phyloP scores from a whole-genome alignment of 2,329 filamentous ascomycete genomes.

The Lachnellula subtilissima region DNA sequence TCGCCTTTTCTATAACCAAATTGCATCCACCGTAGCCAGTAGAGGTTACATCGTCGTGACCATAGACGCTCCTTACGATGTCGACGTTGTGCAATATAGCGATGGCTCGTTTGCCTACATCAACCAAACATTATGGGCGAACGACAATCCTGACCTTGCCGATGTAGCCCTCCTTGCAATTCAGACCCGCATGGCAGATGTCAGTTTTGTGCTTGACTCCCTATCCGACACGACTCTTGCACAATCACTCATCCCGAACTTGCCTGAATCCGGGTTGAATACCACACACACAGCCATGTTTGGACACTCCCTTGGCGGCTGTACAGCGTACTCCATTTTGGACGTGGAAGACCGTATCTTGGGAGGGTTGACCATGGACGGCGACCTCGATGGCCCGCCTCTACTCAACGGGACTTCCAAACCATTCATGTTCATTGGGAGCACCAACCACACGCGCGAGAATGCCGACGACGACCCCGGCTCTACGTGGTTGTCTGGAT shows the following conservation, averaged over 20 bases:
- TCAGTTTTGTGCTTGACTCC: slow-evolving; percentile 25
- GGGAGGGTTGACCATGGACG: slow-evolving; percentile 37
- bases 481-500: slow-evolving; percentile 28
- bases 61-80: slow-evolving; percentile 35
- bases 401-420: slow-evolving; percentile 22
- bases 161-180: slow-evolving; percentile 8
- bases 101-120: slow-evolving; percentile 20
- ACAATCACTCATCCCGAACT: not conserved
- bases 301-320: slow-evolving; percentile 34
- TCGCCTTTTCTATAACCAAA: slow-evolving; percentile 29
- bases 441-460: slow-evolving; percentile 25
- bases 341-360: slow-evolving; percentile 29
- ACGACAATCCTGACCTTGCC: not conserved
- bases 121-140: slow-evolving; percentile 14
- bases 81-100: slow-evolving; percentile 32
- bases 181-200: slow-evolving; percentile 18
- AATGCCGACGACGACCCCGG: not conserved
- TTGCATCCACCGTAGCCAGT: slow-evolving; percentile 32
- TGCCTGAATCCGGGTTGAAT: not conserved
- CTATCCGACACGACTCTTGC: slow-evolving; percentile 1
- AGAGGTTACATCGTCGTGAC: slow-evolving; percentile 33
- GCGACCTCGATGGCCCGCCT: slow-evolving; percentile 29
- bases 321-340: slow-evolving; percentile 31
- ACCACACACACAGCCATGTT: slow-evolving; percentile 19
- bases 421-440: slow-evolving; percentile 32